Evolutionary conservation across 331 rosid genomes (phyloP).

Genomic region (Rhamnella rubrinervis): DNA sequence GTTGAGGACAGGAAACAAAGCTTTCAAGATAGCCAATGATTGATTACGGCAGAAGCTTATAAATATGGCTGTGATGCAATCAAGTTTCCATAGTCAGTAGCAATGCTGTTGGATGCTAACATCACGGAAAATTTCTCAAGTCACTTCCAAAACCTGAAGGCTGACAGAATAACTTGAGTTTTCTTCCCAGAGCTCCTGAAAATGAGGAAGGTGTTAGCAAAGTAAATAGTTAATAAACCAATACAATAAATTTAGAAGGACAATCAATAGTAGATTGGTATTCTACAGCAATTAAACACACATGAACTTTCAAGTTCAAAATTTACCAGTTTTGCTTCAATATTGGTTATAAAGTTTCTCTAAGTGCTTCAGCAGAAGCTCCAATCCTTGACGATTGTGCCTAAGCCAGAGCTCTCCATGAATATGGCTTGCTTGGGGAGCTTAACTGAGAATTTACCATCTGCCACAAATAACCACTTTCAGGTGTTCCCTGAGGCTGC

Average conservation of each 20-base stretch:
- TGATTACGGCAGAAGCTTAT: slow-evolving; percentile 94
- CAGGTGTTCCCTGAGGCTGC: slow-evolving; percentile 99
- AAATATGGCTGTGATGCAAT: slow-evolving; percentile 81
- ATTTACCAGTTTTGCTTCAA: slow-evolving; percentile 91
- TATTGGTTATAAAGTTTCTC: slow-evolving; percentile 93
- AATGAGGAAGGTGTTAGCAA: slow-evolving; percentile 22
- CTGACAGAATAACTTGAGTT: slow-evolving; percentile 91
- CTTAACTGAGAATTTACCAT: slow-evolving; percentile 93
- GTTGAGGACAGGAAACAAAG: slow-evolving; percentile 82
- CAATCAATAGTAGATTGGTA: background rate
- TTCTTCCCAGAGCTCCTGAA: slow-evolving; percentile 99
- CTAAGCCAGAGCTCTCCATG: slow-evolving; percentile 97
- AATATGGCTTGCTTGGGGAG: slow-evolving; percentile 98
- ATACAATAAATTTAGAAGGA: background rate
- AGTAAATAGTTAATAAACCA: slow-evolving; percentile 1
- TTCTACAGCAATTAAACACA: slow-evolving; percentile 6
- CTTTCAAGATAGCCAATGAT: slow-evolving; percentile 76
- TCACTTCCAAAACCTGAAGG: slow-evolving; percentile 89
- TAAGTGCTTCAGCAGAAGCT: slow-evolving; percentile 95
- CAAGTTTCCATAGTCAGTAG: slow-evolving; percentile 95
- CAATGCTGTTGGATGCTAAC: slow-evolving; percentile 80
- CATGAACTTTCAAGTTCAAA: background rate
- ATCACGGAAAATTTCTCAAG: slow-evolving; percentile 71
- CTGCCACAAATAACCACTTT: slow-evolving; percentile 92
- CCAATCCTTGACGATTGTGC: slow-evolving; percentile 99